Evolutionary conservation across 352 stramenopile genomes (phyloP), one percentile per base, ranked within the genome.

Genomic region (Phytophthora quininea): DNA sequence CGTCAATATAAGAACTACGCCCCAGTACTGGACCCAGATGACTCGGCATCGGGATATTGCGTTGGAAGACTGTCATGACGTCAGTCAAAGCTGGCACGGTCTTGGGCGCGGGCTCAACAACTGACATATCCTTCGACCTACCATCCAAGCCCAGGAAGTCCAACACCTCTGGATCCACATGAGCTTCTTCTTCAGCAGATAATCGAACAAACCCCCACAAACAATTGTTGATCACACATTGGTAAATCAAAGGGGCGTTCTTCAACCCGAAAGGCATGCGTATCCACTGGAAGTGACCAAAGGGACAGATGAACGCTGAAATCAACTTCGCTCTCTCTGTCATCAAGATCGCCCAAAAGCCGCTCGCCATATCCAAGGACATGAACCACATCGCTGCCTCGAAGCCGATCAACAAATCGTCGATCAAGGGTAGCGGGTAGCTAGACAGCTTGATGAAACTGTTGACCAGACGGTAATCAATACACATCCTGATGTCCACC

Each of bases 1-100:
- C 67, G 31, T 73, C 62, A 32, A 76, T 76, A 40, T 73, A 73
- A 6, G 69, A 76, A 4, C 63, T 40, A 15, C 54, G 55, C 43
- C 38, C 19, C 8, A 68, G 6, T 7, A 51, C 45, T 3, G 51
- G 35, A 50, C 12, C 24, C 37, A 43, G 7, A 7, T 43, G 8
- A 43, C 8, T 43, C 8, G 19, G 7, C 8, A 12, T 12, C 37
- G 37, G 37, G 37, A 43, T 7, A 12, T 43, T 43, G 37, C 12
- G 37, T 43, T 43, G 8, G 12, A 43, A 43, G 1, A 43, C 37
- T 14, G 37, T 43, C 19, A 24, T 24, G 19, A 24, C 19, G 19
- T 24, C 19, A 24, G 19, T 24, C 19, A 24, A 24, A 24, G 19
- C 19, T 24, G 19, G 19, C 19, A 24, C 12, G 7, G 19, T 24